Evolutionary conservation across 2,329 filamentous ascomycete genomes (phyloP).

Genomic region (Sclerotinia sclerotiorum): DNA sequence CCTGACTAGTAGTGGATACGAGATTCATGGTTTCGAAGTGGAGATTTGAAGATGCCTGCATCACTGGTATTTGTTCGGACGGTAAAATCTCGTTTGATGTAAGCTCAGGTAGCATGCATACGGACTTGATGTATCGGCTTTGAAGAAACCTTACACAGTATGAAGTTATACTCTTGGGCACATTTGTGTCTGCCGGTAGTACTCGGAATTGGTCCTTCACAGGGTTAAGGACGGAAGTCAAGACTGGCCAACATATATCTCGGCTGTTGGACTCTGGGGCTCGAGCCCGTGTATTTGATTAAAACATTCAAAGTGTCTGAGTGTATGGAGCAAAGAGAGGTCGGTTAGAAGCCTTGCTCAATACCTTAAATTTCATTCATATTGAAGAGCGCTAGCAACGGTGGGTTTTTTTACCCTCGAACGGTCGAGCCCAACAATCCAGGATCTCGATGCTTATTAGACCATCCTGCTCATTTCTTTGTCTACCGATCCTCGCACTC

Average conservation of each 20-base stretch:
- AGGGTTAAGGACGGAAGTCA: background rate
- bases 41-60: background rate
- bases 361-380: background rate
- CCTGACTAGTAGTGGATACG: background rate
- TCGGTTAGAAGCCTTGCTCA: background rate
- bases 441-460: background rate
- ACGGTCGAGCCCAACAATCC: background rate
- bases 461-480: background rate
- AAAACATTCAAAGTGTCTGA: background rate
- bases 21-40: background rate
- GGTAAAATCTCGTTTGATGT: background rate
- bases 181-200: background rate
- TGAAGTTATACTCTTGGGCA: background rate
- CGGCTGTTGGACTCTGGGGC: background rate
- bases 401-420: background rate
- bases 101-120: background rate
- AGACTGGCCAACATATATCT: background rate
- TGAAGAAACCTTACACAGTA: background rate
- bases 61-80: conserved; percentile 2
- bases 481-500: background rate
- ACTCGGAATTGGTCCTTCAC: background rate
- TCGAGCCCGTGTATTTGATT: background rate
- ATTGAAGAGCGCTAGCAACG: too few relatives aligned
- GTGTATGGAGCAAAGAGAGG: background rate
- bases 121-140: background rate